Base-by-base conservation (phyloP, 495 filamentous ascomycete genomes). In the Penicillium diatomitis region DNA sequence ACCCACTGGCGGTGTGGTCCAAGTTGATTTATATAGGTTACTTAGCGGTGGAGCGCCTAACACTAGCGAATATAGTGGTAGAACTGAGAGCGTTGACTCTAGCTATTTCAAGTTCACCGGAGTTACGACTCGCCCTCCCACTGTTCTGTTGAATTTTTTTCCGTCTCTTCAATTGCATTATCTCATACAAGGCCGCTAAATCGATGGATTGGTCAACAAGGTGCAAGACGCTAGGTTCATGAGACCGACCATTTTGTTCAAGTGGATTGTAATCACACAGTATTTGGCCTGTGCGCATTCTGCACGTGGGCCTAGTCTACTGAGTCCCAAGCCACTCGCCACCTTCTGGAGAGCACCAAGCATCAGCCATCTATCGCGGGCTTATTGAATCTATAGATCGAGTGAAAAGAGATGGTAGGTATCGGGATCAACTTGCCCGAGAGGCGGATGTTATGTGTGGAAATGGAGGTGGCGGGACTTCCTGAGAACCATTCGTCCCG, bases 381-480 rank as follows among this genome's bases (percentile, higher is more conserved):
- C 49, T 46, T 3, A 57, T 67, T 38, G 61, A 54, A 34, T 62
- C 58, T 3, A 59, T 51, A 9, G 62, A 64, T 37, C 45, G 52
- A 35, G 58, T 64, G 5, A 49, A 63, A 38, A 57, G 51, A 44
- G 38, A 58, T 46, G 53, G 48, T 28, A 34, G 32, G 28, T 32
- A 32, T 9, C 56, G 64, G 47, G 55, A 63, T 44, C 36, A 49
- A 33, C 44, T 66, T 5, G 45, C 49, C 10, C 6, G 43, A 39
- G 45, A 50, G 33, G 33, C 51, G 4, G 49, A 46, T 57, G 1
- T 49, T 51, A 28, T 69, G 64, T 38, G 60, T 70, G 41, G 71
- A 75, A 37, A 74, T 73, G 63, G 71, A 73, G 54, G 71, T 67
- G 7, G 71, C 71, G 20, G 71, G 72, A 2, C 35, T 74, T 10